Evolutionary conservation across 371 early-diverging fungal species (phyloP), one percentile per base, ranked within the genome.

Genomic region (Mortierella sp.): DNA sequence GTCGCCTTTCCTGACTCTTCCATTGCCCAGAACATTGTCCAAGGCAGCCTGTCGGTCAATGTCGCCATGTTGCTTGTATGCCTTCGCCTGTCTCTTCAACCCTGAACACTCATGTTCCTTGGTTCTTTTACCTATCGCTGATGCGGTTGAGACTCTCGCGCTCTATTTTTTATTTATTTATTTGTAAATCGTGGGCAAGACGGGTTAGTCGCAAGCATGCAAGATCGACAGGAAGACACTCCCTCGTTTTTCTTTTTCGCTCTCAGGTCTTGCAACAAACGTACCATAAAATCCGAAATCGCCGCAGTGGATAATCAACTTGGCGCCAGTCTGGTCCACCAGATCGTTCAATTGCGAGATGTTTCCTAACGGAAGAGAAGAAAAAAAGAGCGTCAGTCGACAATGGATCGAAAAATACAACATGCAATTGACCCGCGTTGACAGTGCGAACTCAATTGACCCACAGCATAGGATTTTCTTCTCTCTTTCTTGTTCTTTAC

Each of bases 251-350:
- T 37, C 40, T 64, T 11, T 51, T 26, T 44, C 26, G 67, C 40
- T 40, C 37, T 24, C 67, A n/a, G n/a, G 34, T 37, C 14, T 31
- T 31, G 16, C 19, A 6, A 61, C 44, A 46, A 31, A 43, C 55
- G 34, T 88, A 91, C 94, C 93, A 87, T 92, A 93, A 77, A 94
- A 93, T 43, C 93, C 93, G 82, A 94, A 94, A 75, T 93, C 93
- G 44, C 94, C 94, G n/a, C 93, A 92, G 72, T 94, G 94, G 55
- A 94, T 91, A 67, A 94, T 89, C 77, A 89, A 86, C 37, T 90
- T 87, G 31, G 94, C 93, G 69, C 90, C 90, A 19, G 91, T 88
- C 57, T 91, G 91, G 70, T 91, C 90, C 67, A 92, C 93, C 53
- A 94, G 89, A 61, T 88, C 82, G 71, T 94, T 92, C n/a, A 94